Base-by-base conservation (phyloP, 2,329 filamentous ascomycete genomes). In the Hypoxylon sp. region DNA sequence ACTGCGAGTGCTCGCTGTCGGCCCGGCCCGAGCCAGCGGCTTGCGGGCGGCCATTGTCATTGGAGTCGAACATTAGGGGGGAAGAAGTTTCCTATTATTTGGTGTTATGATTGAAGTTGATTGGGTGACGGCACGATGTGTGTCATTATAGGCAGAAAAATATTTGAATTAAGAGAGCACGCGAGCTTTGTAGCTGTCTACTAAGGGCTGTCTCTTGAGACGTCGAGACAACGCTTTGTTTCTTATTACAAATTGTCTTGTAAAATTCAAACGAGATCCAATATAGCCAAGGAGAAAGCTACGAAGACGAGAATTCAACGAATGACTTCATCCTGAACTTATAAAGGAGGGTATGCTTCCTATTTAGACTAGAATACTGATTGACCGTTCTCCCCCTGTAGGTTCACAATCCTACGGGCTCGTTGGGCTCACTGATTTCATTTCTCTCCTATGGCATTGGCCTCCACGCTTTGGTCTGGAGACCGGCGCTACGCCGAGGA, bases 71-170 rank as follows among this genome's bases (percentile, higher is more conserved):
- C 71, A 72, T 72, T 32, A 44, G 52, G 55, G n/a, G n/a, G n/a
- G n/a, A 32, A 13, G 19, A 19, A 19, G 15, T 53, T 34, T 30
- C 5, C n/a, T 53, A 26, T 49, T 7, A 19, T 43, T 10, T 49
- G 15, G 26, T 30, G 39, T 50, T 61, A 65, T 56, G 43, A 37
- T 46, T 30, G 50, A 43, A 43, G 24, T 13, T 19, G 26, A 52
- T 17, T 43, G 22, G 55, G 49, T 48, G 44, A 24, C 20, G 44
- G 28, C 20, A 34, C 19, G 60, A 56, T 59, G 56, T 19, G 59
- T 67, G 47, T 64, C 68, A 70, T 72, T 44, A 57, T 70, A 70
- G 60, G 65, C 59, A 50, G n/a, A n/a, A 66, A 59, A 28, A 7
- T 24, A 46, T 47, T 37, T 39, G 51, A 17, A 53, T 60, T 65